phyloP scores from a whole-genome alignment of 768 basidiomycete species.

The Boletellus ananiceps region DNA sequence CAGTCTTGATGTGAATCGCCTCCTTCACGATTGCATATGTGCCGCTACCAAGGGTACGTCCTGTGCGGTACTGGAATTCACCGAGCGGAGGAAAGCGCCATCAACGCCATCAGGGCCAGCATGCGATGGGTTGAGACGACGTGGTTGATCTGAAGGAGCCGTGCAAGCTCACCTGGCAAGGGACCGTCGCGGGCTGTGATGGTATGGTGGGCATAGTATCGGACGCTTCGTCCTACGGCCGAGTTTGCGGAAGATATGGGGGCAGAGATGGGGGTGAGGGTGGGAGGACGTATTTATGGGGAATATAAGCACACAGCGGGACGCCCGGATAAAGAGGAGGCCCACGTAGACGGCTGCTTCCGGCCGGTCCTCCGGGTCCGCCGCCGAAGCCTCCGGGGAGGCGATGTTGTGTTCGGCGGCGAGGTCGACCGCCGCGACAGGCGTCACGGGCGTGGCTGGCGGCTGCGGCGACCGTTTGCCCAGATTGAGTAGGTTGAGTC shows the following conservation, averaged over 20 bases:
- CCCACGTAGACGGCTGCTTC: conserved; percentile 20
- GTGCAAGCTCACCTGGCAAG: conserved; percentile 39
- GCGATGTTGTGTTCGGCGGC: conserved; percentile 15
- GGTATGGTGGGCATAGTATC: conserved; percentile 24
- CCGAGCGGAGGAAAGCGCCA: conserved; percentile 1
- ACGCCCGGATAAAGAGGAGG: conserved; percentile 1
- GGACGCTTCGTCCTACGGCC: conserved; percentile 15
- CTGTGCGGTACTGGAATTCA: conserved; percentile 68
- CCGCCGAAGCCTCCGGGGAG: conserved; percentile 21
- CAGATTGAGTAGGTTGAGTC: conserved; percentile 26
- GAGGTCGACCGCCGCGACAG: conserved; percentile 9
- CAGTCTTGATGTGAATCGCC: conserved; percentile 89
- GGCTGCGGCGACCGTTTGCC: conserved; percentile 29
- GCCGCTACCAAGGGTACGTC: conserved; percentile 83
- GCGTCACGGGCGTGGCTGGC: conserved; percentile 25
- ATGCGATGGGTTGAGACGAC: conserved; percentile 2
- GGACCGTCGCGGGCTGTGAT: conserved; percentile 36
- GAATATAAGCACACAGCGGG: conserved; percentile 5
- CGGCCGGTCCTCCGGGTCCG: conserved; percentile 25
- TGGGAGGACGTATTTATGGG: conserved; percentile 15
- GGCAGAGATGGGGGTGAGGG: conserved; percentile 2
- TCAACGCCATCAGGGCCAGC: conserved; percentile 5
- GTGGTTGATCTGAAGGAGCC: neutral
- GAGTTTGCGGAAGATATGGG: neutral
- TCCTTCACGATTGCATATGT: conserved; percentile 96